These are phyloP conservation scores for Solanum clarkiae DNA, from an alignment of 257 asterid species.

Conservation along the genomic window DNA sequence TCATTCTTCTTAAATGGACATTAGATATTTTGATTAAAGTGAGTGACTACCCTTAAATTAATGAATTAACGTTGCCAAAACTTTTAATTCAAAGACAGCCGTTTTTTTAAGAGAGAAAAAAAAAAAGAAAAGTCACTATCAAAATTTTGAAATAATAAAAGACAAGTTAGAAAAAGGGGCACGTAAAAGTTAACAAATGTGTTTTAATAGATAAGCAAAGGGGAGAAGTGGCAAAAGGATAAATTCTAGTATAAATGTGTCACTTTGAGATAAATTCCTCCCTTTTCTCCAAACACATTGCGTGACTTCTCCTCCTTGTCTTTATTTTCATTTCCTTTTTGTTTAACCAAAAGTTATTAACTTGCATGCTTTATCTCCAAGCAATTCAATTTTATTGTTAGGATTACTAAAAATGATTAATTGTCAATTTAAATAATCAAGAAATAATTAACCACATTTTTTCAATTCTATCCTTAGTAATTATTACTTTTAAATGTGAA, in stretches of 20 bases:
- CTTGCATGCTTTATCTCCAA: not conserved
- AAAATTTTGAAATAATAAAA: not conserved
- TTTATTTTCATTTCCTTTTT: not conserved
- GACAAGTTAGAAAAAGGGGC: not conserved
- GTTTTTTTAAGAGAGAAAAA: no score
- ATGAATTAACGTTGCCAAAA: not conserved
- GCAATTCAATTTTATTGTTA: not conserved
- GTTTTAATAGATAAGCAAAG: not conserved
- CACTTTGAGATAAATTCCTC: not conserved
- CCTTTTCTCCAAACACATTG: not conserved
- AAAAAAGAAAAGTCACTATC: not conserved
- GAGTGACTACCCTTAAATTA: no score
- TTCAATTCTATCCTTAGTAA: no score
- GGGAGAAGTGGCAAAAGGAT: not conserved
- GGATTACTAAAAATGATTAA: no score
- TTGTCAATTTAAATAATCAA: no score
- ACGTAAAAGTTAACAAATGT: not conserved
- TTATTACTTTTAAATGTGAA: no score
- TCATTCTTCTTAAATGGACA: not conserved
- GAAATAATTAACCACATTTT: no score
- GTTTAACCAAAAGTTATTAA: not conserved
- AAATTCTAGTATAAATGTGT: not conserved
- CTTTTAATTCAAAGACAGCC: not conserved
- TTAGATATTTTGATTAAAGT: not conserved
- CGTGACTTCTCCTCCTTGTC: not conserved